These are phyloP conservation scores for Sporothrix euskadiensis DNA, from an alignment of 2,329 filamentous ascomycete genomes.

Conservation along the genomic window DNA sequence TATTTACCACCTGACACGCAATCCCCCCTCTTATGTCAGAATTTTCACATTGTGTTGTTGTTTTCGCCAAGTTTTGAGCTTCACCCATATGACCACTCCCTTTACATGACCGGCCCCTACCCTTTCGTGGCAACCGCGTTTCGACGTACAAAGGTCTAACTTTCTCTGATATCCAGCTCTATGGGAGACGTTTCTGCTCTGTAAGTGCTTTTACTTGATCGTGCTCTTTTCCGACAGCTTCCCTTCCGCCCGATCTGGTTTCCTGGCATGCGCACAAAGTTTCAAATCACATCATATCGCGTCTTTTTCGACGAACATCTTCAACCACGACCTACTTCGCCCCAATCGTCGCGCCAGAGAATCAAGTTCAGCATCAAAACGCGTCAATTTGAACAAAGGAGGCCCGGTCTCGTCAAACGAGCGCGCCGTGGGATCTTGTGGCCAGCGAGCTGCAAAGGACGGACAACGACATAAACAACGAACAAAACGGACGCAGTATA, in stretches of 20 bases:
- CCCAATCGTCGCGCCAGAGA: not conserved
- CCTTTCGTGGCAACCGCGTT: not conserved
- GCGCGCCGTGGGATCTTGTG: not conserved
- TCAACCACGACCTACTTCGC: not conserved
- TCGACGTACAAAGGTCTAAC: not conserved
- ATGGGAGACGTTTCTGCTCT: slow-evolving; percentile 17
- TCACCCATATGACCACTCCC: not conserved
- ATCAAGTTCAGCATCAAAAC: not conserved
- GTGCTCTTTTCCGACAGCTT: not conserved
- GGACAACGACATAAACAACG: not conserved
- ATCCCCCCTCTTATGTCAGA: not conserved
- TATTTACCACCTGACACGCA: not conserved
- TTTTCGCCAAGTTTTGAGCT: not conserved
- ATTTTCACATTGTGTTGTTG: not conserved
- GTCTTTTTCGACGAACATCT: not conserved
- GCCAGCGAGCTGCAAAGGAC: not conserved
- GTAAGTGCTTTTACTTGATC: slow-evolving; percentile 6
- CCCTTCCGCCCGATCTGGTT: not conserved
- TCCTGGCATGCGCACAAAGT: not conserved
- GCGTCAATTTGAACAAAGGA: not conserved
- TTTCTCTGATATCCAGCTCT: not conserved
- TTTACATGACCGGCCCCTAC: not conserved
- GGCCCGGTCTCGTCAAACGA: not conserved
- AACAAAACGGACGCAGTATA: not conserved
- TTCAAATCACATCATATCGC: not conserved